Evolutionary conservation across 495 filamentous ascomycete species (phyloP), one percentile per base, ranked within the genome.

Genomic region (Neurospora tetraspora): DNA sequence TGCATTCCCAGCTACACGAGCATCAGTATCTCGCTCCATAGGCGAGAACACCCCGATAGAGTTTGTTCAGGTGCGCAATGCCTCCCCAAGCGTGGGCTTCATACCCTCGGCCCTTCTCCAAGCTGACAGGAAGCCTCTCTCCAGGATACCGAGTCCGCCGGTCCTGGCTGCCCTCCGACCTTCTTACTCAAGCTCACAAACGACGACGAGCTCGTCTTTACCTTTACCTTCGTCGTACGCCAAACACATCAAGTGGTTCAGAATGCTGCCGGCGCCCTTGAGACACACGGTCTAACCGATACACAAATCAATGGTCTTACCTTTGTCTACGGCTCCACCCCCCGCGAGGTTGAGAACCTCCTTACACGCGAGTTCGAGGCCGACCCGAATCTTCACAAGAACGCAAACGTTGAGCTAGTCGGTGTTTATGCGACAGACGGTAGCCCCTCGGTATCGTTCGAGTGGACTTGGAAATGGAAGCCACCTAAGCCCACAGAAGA

Each of bases 401-500:
- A 98, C 76, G 88, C 94, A 34, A 98, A 97, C 81, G 96, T 99
- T 14, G 92, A 95, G 73, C 84, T 99, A 16, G 89, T 98, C 9
- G 96, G 96, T 0, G 93, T 96, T 79, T 97, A 88, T 80, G 86
- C 89, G 0, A 99, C 96, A 1, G 90, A 87, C 11, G 93, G 94
- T 20, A 91, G 86, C 73, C 83, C 90, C 12, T 94, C 93, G 5
- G 92, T 97, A 69, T 91, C 94, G 34, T 97, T 98, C 79, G 91
- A 96, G 39, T 99, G 95, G 93, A 89, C 90, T 23, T 99, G 96
- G 96, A 93, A 88, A 84, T 99, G 96, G 96, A 92, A 92, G 75
- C 94, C 96, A 16, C 96, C 96, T 18, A 97, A 93, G 84, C 65
- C 83, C 31, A 81, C 80, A 39, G 96, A 98, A 77, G 96, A 98